Percentiles rank a stretch among this genome's conserved stretches.
Conservation (phyloP, 768 basidiomycete genomes). For the Lepiota brunneoincarnata region DNA sequence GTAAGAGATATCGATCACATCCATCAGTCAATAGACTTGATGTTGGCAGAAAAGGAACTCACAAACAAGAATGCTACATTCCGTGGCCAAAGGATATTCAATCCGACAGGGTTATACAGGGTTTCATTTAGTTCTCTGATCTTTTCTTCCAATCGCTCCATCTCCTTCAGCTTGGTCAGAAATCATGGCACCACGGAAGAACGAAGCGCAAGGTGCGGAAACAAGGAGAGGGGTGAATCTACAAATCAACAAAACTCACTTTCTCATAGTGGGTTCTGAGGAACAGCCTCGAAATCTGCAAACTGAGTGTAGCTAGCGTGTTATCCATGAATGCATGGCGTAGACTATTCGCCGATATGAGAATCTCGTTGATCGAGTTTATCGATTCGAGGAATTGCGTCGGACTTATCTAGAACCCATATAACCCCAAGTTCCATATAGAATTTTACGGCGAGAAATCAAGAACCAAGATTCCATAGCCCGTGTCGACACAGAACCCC, state of each 20-base stretch:
- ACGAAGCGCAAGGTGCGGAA: neutral
- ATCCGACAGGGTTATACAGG: constrained; percentile 80
- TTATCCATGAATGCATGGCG: constrained; percentile 76
- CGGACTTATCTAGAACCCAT: constrained; percentile 71
- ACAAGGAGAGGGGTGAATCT: neutral
- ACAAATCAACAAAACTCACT: constrained; percentile 35
- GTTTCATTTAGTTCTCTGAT: constrained; percentile 69
- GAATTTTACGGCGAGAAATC: neutral
- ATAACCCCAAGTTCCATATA: neutral
- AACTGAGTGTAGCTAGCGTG: constrained; percentile 67
- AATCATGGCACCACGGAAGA: neutral
- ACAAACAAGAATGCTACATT: constrained; percentile 90
- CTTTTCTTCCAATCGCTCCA: constrained; percentile 58
- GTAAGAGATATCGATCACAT: neutral
- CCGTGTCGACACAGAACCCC: neutral
- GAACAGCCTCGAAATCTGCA: constrained; percentile 78
- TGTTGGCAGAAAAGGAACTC: constrained; percentile 36
- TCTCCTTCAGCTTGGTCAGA: constrained; percentile 53
- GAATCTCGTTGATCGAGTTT: constrained; percentile 83
- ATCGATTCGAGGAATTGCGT: constrained; percentile 89
- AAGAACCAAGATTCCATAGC: neutral
- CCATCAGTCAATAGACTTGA: constrained; percentile 8
- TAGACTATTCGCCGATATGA: constrained; percentile 85
- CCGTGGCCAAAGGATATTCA: constrained; percentile 85
- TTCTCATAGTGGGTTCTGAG: constrained; percentile 77